Conservation (phyloP, 495 filamentous ascomycete genomes). For the Articulospora tetracladia region DNA sequence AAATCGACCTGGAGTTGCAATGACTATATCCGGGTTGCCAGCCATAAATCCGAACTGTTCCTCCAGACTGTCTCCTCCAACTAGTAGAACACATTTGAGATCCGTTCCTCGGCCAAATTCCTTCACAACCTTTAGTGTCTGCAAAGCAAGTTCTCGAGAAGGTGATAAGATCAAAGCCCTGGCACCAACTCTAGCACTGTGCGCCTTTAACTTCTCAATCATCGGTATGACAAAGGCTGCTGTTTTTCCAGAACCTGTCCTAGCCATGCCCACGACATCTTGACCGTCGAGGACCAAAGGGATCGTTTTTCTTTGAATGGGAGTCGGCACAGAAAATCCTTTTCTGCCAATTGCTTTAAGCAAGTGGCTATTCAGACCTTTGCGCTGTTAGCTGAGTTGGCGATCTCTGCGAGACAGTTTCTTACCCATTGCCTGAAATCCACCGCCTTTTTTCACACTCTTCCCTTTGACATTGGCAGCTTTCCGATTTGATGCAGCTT, state of each 20-base stretch:
- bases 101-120: slow-evolving; percentile 89
- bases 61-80: slow-evolving; percentile 93
- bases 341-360: slow-evolving; percentile 88
- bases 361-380: slow-evolving; percentile 70
- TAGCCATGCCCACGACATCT: slow-evolving; percentile 96
- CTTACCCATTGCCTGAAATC: slow-evolving; percentile 90
- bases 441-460: slow-evolving; percentile 87
- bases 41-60: slow-evolving; percentile 95
- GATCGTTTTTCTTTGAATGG: slow-evolving; percentile 95
- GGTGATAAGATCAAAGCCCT: slow-evolving; percentile 86
- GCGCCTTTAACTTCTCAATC: slow-evolving; percentile 90
- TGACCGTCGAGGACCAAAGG: slow-evolving; percentile 82
- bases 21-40: slow-evolving; percentile 90
- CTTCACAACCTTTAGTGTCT: slow-evolving; percentile 95
- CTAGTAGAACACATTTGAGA: slow-evolving; percentile 79
- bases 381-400: slow-evolving; percentile 4
- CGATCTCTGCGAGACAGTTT: not conserved
- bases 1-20: slow-evolving; percentile 94
- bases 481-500: slow-evolving; percentile 84
- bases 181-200: slow-evolving; percentile 79
- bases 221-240: slow-evolving; percentile 97
- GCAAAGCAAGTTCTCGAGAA: slow-evolving; percentile 86
- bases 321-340: slow-evolving; percentile 92
- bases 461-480: slow-evolving; percentile 75
- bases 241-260: slow-evolving; percentile 95